These are phyloP conservation scores for Brassica juncea DNA, from an alignment of 345 rosid species.

Conservation along the genomic window DNA sequence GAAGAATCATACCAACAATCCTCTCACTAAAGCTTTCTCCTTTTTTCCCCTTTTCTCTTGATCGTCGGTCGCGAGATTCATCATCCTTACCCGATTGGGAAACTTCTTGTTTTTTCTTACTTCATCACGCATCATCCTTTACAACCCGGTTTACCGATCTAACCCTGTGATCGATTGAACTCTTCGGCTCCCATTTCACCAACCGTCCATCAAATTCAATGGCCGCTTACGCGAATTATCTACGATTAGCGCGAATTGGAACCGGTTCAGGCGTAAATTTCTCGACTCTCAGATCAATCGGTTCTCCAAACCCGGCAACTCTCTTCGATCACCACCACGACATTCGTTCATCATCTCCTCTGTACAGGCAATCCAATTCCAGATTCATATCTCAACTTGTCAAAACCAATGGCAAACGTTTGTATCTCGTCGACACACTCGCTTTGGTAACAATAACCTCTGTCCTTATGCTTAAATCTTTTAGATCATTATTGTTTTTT, in stretches of 20 bases:
- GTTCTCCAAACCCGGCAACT: constrained; percentile 26
- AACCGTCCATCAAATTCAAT: constrained; percentile 17
- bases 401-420: constrained; percentile 61
- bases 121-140: background rate
- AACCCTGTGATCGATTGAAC: background rate
- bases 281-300: constrained; percentile 42
- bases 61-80: background rate
- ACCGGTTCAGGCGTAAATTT: constrained; percentile 32
- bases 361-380: constrained; percentile 37
- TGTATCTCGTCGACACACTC: constrained; percentile 83
- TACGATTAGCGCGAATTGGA: constrained; percentile 48
- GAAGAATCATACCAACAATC: background rate
- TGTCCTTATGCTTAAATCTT: background rate
- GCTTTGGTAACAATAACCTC: constrained; percentile 56
- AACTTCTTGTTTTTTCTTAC: background rate
- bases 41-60: background rate
- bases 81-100: constrained; percentile 28
- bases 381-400: constrained; percentile 59
- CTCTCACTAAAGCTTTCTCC: too few species aligned
- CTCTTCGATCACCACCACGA: constrained; percentile 20
- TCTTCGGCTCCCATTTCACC: constrained; percentile 1
- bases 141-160: background rate
- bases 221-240: constrained; percentile 52
- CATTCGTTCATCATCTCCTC: constrained; percentile 25
- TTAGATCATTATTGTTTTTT: background rate